phyloP scores from a whole-genome alignment of 129 eudicot genomes.

The Ambrosia artemisiifolia region DNA sequence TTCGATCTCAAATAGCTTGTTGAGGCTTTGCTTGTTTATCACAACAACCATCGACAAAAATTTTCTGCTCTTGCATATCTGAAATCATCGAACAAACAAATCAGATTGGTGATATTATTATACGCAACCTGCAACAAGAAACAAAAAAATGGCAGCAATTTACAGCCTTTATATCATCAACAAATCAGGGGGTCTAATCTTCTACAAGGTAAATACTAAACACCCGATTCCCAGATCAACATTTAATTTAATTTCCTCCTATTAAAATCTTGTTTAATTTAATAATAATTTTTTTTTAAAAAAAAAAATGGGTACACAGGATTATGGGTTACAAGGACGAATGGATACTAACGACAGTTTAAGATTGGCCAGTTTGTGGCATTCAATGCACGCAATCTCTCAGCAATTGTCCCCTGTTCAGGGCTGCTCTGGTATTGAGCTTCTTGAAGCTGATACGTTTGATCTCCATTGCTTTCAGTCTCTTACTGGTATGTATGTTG shows the following conservation, averaged over 20 bases:
- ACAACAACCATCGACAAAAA: too few relatives aligned
- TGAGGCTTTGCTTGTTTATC: too few relatives aligned
- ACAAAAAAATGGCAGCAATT: conserved; percentile 76
- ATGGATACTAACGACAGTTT: conserved; percentile 96
- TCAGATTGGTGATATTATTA: too few relatives aligned
- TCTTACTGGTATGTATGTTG: conserved; percentile 79
- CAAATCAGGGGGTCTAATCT: conserved; percentile 97
- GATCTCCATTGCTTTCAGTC: conserved; percentile 99
- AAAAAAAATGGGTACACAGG: conserved; percentile 35
- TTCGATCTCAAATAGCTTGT: too few relatives aligned
- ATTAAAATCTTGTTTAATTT: not conserved
- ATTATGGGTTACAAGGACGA: conserved; percentile 91
- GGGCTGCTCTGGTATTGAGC: conserved; percentile 82
- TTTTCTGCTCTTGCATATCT: too few relatives aligned
- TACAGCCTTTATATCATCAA: conserved; percentile 90
- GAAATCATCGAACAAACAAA: too few relatives aligned
- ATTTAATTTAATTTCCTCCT: too few relatives aligned
- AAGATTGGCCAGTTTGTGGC: conserved; percentile 93
- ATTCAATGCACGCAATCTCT: conserved; percentile 97
- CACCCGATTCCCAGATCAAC: not conserved
- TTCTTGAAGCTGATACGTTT: conserved; percentile 88
- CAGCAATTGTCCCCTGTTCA: conserved; percentile 85
- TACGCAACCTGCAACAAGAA: too few relatives aligned
- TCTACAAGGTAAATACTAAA: conserved; percentile 96
- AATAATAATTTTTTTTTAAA: not conserved